phyloP scores from a whole-genome alignment of 2,329 filamentous ascomycete genomes.

The Fusarium sp. region DNA sequence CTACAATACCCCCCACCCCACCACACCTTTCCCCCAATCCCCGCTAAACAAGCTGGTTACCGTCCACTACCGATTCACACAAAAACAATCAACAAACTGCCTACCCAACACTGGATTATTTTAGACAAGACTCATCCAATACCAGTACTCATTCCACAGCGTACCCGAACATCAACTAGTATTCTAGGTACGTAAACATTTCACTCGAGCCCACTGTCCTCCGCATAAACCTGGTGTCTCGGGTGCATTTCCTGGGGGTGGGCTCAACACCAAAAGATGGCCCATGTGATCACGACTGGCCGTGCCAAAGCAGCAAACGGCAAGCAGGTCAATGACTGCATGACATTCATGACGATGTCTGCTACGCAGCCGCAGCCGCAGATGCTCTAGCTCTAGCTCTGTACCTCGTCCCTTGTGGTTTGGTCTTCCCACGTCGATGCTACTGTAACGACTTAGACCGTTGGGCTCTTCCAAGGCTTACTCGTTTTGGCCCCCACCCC shows the following conservation, averaged over 20 bases:
- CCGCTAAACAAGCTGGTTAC: slow-evolving; percentile 40
- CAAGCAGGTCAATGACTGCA: slow-evolving; percentile 40
- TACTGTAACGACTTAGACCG: slow-evolving; percentile 21
- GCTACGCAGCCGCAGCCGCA: slow-evolving; percentile 14
- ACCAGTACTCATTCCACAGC: background rate
- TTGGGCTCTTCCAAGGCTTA: slow-evolving; percentile 26
- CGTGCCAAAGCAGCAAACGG: slow-evolving; percentile 33
- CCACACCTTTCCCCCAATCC: slow-evolving; percentile 35
- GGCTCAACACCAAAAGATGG: slow-evolving; percentile 36
- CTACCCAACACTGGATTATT: slow-evolving; percentile 20
- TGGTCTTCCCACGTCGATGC: slow-evolving; percentile 17
- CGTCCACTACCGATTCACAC: slow-evolving; percentile 38
- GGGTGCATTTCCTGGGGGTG: slow-evolving; percentile 35
- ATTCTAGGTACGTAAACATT: slow-evolving; percentile 22
- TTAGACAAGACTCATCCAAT: slow-evolving; percentile 2
- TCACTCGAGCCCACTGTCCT: background rate
- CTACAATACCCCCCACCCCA: slow-evolving; percentile 32
- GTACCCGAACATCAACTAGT: background rate
- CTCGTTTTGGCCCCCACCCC: slow-evolving; percentile 35
- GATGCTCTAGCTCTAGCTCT: too few relatives aligned
- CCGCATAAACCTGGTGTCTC: slow-evolving; percentile 29
- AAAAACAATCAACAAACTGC: slow-evolving; percentile 38
- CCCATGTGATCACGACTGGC: slow-evolving; percentile 41
- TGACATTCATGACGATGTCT: slow-evolving; percentile 37
- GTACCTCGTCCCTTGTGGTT: slow-evolving; percentile 20